Evolutionary conservation across 2,329 filamentous ascomycete genomes (phyloP).

Genomic region (Gyromitra esculenta): DNA sequence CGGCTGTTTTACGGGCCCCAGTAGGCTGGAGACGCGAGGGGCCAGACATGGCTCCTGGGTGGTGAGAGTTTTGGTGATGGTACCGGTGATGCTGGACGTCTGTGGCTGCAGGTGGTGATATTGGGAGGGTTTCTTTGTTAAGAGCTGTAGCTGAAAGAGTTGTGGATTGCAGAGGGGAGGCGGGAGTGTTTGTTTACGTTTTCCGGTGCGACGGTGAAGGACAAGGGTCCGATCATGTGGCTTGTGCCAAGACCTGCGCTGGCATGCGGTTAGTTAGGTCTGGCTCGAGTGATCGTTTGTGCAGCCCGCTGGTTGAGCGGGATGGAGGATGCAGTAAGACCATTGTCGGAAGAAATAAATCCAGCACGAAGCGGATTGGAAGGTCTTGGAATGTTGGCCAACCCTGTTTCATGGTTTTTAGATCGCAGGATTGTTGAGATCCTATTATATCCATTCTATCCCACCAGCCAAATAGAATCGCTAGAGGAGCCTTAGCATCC

Average conservation of each 20-base stretch:
- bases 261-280: background rate
- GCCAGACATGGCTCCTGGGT: slow-evolving; percentile 46
- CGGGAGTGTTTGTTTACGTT: slow-evolving; percentile 29
- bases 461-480: no score
- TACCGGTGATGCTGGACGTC: slow-evolving; percentile 1
- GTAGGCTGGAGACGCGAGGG: slow-evolving; percentile 45
- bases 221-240: background rate
- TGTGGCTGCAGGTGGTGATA: slow-evolving; percentile 4
- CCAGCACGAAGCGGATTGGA: background rate
- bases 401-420: no score
- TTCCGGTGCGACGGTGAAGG: background rate
- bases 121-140: background rate
- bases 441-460: no score
- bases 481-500: no score
- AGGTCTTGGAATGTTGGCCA: no score
- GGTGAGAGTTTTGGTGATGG: background rate
- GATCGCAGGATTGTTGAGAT: no score
- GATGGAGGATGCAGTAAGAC: background rate
- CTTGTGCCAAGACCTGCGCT: background rate
- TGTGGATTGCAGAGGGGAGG: background rate
- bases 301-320: no score
- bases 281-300: background rate
- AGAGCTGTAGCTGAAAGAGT: slow-evolving; percentile 2
- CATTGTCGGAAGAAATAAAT: background rate
- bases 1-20: slow-evolving; percentile 43